A percentile compares a stretch with the other conserved stretches of the same genome.
Conservation (phyloP, 495 filamentous ascomycete species). For the Neurospora sublineolata region DNA sequence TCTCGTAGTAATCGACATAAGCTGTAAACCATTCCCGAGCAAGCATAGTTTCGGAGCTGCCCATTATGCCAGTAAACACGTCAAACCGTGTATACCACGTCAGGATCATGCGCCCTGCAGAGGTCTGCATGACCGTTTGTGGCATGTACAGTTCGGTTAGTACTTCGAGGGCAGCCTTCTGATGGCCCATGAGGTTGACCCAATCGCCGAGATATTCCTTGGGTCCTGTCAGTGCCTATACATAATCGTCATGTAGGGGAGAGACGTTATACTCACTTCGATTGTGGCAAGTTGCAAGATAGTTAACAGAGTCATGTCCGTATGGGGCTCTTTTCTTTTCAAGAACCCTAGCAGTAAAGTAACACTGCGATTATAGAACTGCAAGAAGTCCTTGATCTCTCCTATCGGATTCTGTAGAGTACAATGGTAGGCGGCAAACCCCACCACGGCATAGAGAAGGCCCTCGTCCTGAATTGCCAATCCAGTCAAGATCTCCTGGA, state of each 20-base stretch:
- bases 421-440: slow-evolving; percentile 80
- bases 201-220: slow-evolving; percentile 94
- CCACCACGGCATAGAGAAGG: slow-evolving; percentile 79
- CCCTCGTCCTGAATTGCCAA: slow-evolving; percentile 69
- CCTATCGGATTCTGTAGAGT: slow-evolving; percentile 56
- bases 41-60: slow-evolving; percentile 62
- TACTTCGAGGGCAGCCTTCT: slow-evolving; percentile 77
- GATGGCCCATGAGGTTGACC: slow-evolving; percentile 83
- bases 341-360: slow-evolving; percentile 61
- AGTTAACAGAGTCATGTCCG: slow-evolving; percentile 66
- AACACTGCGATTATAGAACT: slow-evolving; percentile 83
- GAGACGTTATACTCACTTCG: slow-evolving; percentile 50
- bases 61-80: slow-evolving; percentile 69
- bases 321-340: slow-evolving; percentile 55
- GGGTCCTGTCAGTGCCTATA: slow-evolving; percentile 4
- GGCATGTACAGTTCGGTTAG: slow-evolving; percentile 69
- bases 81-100: slow-evolving; percentile 88
- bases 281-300: slow-evolving; percentile 88
- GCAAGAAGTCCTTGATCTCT: slow-evolving; percentile 68
- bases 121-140: slow-evolving; percentile 57
- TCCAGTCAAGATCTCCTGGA: slow-evolving; percentile 57
- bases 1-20: slow-evolving; percentile 49
- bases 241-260: neutral
- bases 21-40: slow-evolving; percentile 70
- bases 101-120: slow-evolving; percentile 58